Evolutionary conservation across 2,329 filamentous ascomycete species (phyloP), one percentile per base, ranked within the genome.

Genomic region (Didymosphaeria variabile): DNA sequence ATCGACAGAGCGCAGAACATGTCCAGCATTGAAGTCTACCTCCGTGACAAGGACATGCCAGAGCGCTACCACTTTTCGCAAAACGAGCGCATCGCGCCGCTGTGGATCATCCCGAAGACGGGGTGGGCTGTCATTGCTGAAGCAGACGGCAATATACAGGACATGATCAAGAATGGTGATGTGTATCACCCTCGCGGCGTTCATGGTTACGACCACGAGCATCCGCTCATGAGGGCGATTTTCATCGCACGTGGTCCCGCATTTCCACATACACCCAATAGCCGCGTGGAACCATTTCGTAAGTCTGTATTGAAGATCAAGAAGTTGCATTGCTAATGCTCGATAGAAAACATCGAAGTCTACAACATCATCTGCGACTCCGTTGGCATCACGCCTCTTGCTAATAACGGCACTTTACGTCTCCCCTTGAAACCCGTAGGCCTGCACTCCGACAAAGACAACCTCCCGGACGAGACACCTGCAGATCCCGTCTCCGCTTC

Each of bases 321-420:
- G 12, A 36, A 29, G 23, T 26, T 10, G 13, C 21, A 21, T 23
- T 65, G 32, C 79, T 74, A 79, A 73, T 65, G 56, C 70, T 4
- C 26, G 7, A 38, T 69, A 94, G 91, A 97, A 86, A 98, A 98
- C 67, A 94, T 88, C 61, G 91, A 97, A 72, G 91, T 98, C 9
- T 98, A 98, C 80, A 97, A 97, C 72, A 92, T 98, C 64, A 80
- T 98, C 47, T 97, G 94, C 76, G 94, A 97, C 79, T 94, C 92
- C 0, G 80, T 98, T 29, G 89, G 90, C 13, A 81, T 98, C 59
- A 77, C 78, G 5, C 91, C 93, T 0, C 84, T 85, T 57, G 87
- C 91, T 0, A 97, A 97, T 76, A 98, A 98, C 73, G 94, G 94
- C 53, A 97, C 93, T 0, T 80, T 97, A 6, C 85, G 89, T 12